Conservation (phyloP, 257 asterid species). For the Verbascum thapsus region DNA sequence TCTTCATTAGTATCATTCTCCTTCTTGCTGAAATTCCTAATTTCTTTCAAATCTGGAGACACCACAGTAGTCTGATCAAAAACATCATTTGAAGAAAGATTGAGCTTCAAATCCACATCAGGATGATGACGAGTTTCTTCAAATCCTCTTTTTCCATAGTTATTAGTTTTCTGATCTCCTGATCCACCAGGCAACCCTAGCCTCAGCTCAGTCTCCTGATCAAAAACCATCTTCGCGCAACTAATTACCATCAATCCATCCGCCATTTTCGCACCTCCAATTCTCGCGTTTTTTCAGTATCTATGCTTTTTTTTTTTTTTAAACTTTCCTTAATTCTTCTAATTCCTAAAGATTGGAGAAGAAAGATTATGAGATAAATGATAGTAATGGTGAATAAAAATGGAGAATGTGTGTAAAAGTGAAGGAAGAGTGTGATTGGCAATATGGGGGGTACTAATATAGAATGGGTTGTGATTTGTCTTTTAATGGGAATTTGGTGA, state of each 20-base stretch:
- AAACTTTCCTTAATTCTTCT: too few species aligned
- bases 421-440: slow-evolving; percentile 36
- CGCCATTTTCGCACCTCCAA: slow-evolving; percentile 33
- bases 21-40: slow-evolving; percentile 30
- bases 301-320: neutral
- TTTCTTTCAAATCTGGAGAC: slow-evolving; percentile 14
- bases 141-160: slow-evolving; percentile 58
- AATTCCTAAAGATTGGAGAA: too few species aligned
- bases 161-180: slow-evolving; percentile 32
- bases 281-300: neutral
- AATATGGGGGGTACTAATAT: slow-evolving; percentile 32
- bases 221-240: slow-evolving; percentile 32
- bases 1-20: slow-evolving; percentile 30
- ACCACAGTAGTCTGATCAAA: slow-evolving; percentile 23
- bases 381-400: neutral
- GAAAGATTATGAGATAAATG: neutral
- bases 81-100: slow-evolving; percentile 45
- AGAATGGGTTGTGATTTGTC: slow-evolving; percentile 30
- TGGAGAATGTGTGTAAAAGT: slow-evolving; percentile 23
- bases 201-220: slow-evolving; percentile 62
- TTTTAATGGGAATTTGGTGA: slow-evolving; percentile 27
- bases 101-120: slow-evolving; percentile 68
- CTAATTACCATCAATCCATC: slow-evolving; percentile 26
- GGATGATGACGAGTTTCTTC: too few species aligned
- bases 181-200: slow-evolving; percentile 68